Percentiles rank a stretch among this genome's conserved stretches.
phyloP scores from a whole-genome alignment of 192 early-diverging fungal genomes.

The Coemansia sp. region DNA sequence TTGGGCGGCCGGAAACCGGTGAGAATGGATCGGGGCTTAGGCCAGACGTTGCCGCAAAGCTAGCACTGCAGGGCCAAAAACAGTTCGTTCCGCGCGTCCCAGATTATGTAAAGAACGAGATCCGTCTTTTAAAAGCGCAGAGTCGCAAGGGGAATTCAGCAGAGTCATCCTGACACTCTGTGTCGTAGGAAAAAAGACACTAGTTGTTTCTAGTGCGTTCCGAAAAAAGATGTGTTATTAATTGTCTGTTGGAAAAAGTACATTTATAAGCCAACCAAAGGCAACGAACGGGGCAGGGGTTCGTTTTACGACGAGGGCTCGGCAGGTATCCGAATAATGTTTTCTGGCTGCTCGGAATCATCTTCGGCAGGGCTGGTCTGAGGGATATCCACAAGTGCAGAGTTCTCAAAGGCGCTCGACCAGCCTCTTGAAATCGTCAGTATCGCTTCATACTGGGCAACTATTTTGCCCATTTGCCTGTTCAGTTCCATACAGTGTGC shows the following conservation, averaged over 20 bases:
- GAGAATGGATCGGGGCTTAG: background rate
- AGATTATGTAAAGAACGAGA: constrained; percentile 41
- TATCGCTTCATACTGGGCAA: constrained; percentile 47
- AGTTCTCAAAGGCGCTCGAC: constrained; percentile 53
- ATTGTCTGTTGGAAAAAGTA: constrained; percentile 1
- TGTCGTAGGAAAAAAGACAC: background rate
- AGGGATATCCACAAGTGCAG: constrained; percentile 44
- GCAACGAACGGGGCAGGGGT: background rate
- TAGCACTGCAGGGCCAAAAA: background rate
- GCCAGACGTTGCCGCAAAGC: background rate
- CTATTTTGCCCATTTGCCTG: constrained; percentile 52
- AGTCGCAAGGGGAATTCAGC: constrained; percentile 9
- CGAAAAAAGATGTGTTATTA: background rate
- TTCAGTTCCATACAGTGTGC: constrained; percentile 53
- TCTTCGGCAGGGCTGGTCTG: constrained; percentile 39
- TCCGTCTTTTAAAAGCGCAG: constrained; percentile 33
- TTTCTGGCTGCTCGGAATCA: constrained; percentile 48
- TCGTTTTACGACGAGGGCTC: constrained; percentile 10
- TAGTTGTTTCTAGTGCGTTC: background rate
- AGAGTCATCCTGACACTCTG: background rate
- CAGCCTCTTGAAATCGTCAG: constrained; percentile 43
- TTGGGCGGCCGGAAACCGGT: constrained; percentile 53
- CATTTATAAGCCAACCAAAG: background rate
- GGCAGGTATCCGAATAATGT: constrained; percentile 47
- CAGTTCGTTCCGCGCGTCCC: constrained; percentile 43